Conservation (phyloP, 768 basidiomycete genomes). For the Udeniomyces megalosporus region DNA sequence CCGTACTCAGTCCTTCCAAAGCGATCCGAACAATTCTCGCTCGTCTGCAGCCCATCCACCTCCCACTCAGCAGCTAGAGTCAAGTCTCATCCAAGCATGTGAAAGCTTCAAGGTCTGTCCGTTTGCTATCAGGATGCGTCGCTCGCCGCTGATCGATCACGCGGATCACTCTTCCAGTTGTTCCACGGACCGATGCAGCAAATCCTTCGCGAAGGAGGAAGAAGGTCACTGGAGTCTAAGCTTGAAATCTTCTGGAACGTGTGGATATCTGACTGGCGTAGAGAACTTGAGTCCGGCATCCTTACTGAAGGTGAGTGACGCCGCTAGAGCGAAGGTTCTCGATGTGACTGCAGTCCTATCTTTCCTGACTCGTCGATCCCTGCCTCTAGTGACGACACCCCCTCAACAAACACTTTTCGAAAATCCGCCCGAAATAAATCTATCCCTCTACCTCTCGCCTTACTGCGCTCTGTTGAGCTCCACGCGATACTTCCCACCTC, state of each 20-base stretch:
- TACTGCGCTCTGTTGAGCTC: no score
- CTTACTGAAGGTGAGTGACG: no score
- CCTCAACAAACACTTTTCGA: no score
- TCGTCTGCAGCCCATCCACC: background rate
- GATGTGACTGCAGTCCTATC: no score
- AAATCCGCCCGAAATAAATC: no score
- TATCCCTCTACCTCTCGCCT: no score
- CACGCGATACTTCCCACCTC: background rate
- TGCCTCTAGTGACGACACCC: no score
- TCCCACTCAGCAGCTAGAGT: background rate
- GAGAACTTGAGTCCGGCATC: no score
- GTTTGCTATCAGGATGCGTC: background rate
- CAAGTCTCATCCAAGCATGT: background rate
- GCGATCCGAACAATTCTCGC: no score
- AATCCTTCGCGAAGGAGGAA: background rate
- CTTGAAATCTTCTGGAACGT: slow-evolving; percentile 1
- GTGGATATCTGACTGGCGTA: slow-evolving; percentile 1
- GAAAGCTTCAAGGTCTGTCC: background rate
- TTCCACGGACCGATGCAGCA: background rate
- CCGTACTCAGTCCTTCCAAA: background rate
- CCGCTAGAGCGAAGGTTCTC: no score
- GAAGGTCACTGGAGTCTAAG: background rate
- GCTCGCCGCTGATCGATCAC: background rate
- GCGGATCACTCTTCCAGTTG: background rate
- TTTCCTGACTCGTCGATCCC: background rate